Percentiles rank a stretch among this genome's conserved stretches.
Conservation (phyloP, 2,329 filamentous ascomycete species). For the Xylaria digitata region DNA sequence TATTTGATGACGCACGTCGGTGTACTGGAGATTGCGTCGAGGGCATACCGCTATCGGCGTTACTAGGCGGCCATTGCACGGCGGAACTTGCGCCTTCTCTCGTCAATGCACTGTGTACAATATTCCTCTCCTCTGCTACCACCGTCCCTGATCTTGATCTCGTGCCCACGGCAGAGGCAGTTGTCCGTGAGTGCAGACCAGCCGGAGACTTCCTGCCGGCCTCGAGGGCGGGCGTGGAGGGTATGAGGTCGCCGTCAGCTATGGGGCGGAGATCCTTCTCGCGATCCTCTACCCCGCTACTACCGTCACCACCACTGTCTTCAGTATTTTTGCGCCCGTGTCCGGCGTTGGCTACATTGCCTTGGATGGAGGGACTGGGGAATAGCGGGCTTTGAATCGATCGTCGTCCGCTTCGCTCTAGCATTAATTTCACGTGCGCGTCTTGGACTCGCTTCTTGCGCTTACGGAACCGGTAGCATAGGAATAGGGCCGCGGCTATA, state of each 20-base stretch:
- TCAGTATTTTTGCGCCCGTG: neutral
- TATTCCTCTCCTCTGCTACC: constrained; percentile 21
- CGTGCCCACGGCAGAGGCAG: neutral
- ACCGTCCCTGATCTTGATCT: neutral
- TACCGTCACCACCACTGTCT: neutral
- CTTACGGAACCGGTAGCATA: constrained; percentile 43
- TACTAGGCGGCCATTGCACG: constrained; percentile 21
- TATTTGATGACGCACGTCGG: constrained; percentile 15
- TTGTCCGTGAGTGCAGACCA: constrained; percentile 36
- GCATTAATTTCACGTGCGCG: constrained; percentile 29
- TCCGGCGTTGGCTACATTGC: neutral
- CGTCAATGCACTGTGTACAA: constrained; percentile 33
- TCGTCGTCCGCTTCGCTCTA: constrained; percentile 23
- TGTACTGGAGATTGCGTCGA: constrained; percentile 2
- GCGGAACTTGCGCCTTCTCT: constrained; percentile 26
- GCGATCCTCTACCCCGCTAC: constrained; percentile 2
- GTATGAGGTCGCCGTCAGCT: constrained; percentile 35
- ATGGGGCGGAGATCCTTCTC: constrained; percentile 29
- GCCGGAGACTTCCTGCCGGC: constrained; percentile 33
- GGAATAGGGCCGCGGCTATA: constrained; percentile 38
- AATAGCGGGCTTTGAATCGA: constrained; percentile 10
- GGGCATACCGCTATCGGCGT: neutral
- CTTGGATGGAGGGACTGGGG: constrained; percentile 17
- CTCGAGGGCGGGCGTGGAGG: constrained; percentile 46
- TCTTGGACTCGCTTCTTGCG: constrained; percentile 42